These are phyloP conservation scores for Echites panduratus DNA, from an alignment of 257 asterid genomes.

Conservation along the genomic window DNA sequence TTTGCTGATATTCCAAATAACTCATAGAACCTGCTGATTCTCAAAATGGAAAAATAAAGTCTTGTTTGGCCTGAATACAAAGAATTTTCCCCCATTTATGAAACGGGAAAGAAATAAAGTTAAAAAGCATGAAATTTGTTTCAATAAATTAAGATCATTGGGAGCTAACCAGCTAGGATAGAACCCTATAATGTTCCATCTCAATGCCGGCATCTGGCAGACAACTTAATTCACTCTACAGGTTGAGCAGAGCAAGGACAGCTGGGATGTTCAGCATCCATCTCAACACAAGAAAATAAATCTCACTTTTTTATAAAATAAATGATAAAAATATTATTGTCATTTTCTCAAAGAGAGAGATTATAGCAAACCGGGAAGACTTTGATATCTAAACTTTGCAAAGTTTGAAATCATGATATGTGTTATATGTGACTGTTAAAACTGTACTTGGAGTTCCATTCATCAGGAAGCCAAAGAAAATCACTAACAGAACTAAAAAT, in stretches of 20 bases:
- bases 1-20: background rate
- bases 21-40: background rate
- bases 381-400: background rate
- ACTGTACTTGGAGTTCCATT: background rate
- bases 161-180: no score
- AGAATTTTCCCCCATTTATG: background rate
- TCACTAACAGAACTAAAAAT: background rate
- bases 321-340: background rate
- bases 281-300: background rate
- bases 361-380: background rate
- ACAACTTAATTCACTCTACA: background rate
- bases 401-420: background rate
- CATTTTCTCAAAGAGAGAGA: background rate
- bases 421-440: background rate
- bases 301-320: no score
- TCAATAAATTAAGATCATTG: no score
- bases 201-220: no score
- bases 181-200: no score
- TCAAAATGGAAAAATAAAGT: background rate
- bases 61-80: background rate
- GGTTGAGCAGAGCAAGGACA: background rate
- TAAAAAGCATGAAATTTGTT: background rate
- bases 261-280: background rate
- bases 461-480: background rate
- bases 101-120: background rate